Evolutionary conservation across 257 asterid species (phyloP).

Genomic region (Haberlea rhodopensis): DNA sequence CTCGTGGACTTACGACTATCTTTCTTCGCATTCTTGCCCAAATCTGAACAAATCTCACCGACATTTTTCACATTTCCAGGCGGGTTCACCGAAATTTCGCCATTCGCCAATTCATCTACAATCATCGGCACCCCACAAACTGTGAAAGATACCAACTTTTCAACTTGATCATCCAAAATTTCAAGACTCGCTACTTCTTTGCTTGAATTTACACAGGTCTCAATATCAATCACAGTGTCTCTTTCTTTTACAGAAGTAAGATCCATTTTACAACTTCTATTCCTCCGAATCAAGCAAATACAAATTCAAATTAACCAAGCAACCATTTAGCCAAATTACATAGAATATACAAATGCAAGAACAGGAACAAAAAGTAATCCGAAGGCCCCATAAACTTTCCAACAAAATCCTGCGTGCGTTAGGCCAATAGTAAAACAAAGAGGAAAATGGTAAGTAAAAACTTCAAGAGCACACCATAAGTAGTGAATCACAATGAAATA

Average conservation of each 20-base stretch:
- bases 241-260: constrained; percentile 33
- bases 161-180: constrained; percentile 27
- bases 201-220: constrained; percentile 28
- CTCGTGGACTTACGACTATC: constrained; percentile 51
- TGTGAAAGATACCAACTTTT: constrained; percentile 12
- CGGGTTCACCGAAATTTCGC: constrained; percentile 26
- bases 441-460: background rate
- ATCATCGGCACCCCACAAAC: constrained; percentile 22
- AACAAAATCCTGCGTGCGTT: constrained; percentile 20
- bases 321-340: constrained; percentile 1
- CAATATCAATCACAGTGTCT: constrained; percentile 50
- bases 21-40: constrained; percentile 42
- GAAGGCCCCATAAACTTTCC: constrained; percentile 23
- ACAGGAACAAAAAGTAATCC: background rate
- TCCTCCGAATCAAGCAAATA: constrained; percentile 2
- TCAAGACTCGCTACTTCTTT: constrained; percentile 33
- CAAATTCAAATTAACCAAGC: background rate
- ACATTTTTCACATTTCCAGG: constrained; percentile 1
- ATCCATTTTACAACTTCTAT: constrained; percentile 35
- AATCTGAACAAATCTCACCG: constrained; percentile 29
- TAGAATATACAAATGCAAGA: background rate
- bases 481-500: background rate
- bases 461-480: constrained; percentile 2
- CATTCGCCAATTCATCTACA: constrained; percentile 25
- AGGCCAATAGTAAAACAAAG: background rate